Evolutionary conservation across 768 basidiomycete genomes (phyloP), one percentile per base, ranked within the genome.

Genomic region (Hygrophorus russula): DNA sequence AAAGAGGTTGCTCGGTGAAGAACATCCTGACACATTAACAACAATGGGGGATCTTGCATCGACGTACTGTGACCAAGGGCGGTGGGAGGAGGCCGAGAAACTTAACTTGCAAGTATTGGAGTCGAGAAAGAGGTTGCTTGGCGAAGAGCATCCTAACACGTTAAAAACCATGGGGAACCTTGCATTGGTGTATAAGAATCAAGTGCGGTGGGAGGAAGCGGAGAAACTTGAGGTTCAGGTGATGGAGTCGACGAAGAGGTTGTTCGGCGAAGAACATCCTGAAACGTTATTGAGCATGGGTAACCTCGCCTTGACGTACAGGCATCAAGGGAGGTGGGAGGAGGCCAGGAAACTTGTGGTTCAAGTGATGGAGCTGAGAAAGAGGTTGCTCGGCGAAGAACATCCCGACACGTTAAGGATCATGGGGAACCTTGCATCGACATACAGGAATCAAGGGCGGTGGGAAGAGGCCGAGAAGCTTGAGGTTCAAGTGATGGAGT

Each of bases 251-350:
- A 17, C 15, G 19, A 39, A 20, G 36, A 17, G 30, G 19, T 14
- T 19, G 8, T n/a, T 46, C 1, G 47, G 47, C 13, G 47, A 41
- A 9, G 42, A 38, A 8, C 36, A 45, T 49, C 49, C 42, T 13
- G 28, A 27, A 32, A 45, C 49, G 39, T 24, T 44, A 24, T 36
- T 15, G 17, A 36, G 42, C 30, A 34, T 44, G 24, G 24, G 7
- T 7, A 24, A 24, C 24, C 24, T 24, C 24, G 24, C 24, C 4
- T 3, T 24, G 3, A 24, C 24, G 24, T 24, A 24, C 24, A 3
- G 7, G 24, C 3, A 24, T 24, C 24, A 24, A 24, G 24, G 24
- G 4, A 3, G 24, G 24, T 24, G 24, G 24, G 7, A 24, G 24
- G 24, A 24, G 24, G 24, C 24, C 24, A 7, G 7, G 7, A 7